Evolutionary conservation across 169 alveolate genomes (phyloP), one percentile per base, ranked within the genome.

Genomic region (Eimeria falciformis): DNA sequence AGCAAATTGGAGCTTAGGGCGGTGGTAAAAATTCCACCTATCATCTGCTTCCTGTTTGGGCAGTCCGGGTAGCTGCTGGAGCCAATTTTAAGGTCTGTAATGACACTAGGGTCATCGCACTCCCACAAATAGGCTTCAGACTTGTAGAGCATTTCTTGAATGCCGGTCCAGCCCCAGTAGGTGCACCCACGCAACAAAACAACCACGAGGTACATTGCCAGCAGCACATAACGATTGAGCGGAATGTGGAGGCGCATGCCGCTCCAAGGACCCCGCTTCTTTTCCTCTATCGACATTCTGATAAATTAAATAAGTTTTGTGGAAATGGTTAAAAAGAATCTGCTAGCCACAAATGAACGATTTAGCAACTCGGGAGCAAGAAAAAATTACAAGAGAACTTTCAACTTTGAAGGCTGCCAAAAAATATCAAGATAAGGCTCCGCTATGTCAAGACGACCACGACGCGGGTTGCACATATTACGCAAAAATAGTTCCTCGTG

Each of bases 101-200:
- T 29, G 4, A 18, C 17, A 5, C 23, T 2, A 14, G 56, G 85
- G 25, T 25, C 78, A 0, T 25, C 29, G 66, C 94, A 92, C 45
- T 55, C 92, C 94, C 94, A 92, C 21, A 45, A 25, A 46, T 92
- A 92, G 29, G 92, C 94, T 3, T 92, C 94, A 0, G 89, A 75
- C 91, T 92, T 92, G 92, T 92, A 92, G 17, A 92, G 47, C 94
- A 92, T 92, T 5, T 78, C 92, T 18, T 92, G 94, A 56, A 92
- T 66, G 92, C 94, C 94, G 43, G 82, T 83, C 94, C 94, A 92
- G 6, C 94, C 94, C 94, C 94, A 92, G 55, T 92, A 83, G 12
- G 94, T 92, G 83, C 94, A 85, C 0, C 94, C 94, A 14, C 79
- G 65, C 50, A 83, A 18, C 23, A 92, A 56, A 1, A 92, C 94